Evolutionary conservation across 495 filamentous ascomycete species (phyloP), one percentile per base, ranked within the genome.

Genomic region (Lepidopterella palustris): DNA sequence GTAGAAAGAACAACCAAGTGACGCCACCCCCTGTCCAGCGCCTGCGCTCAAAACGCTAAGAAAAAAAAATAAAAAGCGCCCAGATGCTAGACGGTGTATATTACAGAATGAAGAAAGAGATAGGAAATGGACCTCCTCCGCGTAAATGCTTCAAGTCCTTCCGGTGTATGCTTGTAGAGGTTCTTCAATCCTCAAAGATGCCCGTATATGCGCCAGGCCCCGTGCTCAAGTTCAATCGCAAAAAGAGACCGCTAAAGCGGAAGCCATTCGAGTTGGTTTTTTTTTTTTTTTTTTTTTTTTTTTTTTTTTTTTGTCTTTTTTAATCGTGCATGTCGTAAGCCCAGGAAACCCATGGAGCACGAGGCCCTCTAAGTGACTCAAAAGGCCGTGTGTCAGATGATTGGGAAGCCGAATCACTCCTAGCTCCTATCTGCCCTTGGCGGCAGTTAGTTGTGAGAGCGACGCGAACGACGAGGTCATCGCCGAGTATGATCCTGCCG

Each of bases 391-490:
- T 42, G 26, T 18, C 5, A 42, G 28, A 13, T 28, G 15, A 32
- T 48, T 25, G 20, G 55, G 9, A 31, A n/a, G n/a, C n/a, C n/a
- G n/a, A n/a, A n/a, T n/a, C n/a, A 10, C 32, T 18, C 18, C 15
- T 40, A 28, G 11, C 45, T 26, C 25, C 24, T 63, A 63, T 42
- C 61, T 48, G 1, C 25, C 27, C 55, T 55, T 59, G 48, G 25
- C 47, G 29, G 60, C 40, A 23, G 51, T 20, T 3, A 55, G 25
- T 9, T 61, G 47, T 5, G 63, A 53, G 10, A 70, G 62, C 49
- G 67, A 70, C 13, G 67, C 67, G 39, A 70, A 70, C 0, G 65
- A 65, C 3, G 50, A 57, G 5, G 65, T 70, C 67, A 70, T 60
- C 0, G 67, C 65, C 13, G 67, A 70, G 56, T 70, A 70, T 13